These are phyloP conservation scores for Mentha longifolia DNA, from an alignment of 257 asterid species.

Conservation along the genomic window DNA sequence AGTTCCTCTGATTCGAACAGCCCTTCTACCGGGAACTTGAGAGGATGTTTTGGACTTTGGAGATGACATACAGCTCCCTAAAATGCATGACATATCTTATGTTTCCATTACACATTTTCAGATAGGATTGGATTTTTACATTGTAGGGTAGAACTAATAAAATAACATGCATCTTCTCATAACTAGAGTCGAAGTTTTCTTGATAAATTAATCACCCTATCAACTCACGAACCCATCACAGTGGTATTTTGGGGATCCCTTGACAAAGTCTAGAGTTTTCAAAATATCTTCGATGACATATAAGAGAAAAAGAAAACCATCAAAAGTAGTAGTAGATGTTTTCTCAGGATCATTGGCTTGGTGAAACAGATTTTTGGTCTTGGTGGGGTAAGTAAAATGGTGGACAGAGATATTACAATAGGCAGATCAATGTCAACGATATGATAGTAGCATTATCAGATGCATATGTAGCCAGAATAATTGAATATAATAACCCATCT, in stretches of 20 bases:
- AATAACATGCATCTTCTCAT: not conserved
- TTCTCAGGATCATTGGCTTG: not conserved
- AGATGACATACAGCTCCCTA: not conserved
- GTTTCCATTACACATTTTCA: not conserved
- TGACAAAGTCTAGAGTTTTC: not conserved
- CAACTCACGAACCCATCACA: not conserved
- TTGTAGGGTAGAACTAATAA: not conserved
- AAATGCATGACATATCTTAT: not conserved
- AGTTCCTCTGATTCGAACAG: slow-evolving; percentile 39
- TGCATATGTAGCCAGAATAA: not conserved
- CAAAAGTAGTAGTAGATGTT: not conserved
- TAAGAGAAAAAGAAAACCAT: not conserved
- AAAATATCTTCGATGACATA: not conserved
- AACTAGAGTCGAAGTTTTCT: not conserved
- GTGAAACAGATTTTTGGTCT: too few relatives aligned
- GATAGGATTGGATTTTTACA: not conserved
- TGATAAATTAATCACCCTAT: not conserved
- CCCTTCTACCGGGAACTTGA: slow-evolving; percentile 28
- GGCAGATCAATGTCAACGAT: not conserved
- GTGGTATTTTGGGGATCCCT: not conserved
- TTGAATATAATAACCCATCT: not conserved
- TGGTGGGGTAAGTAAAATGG: not conserved
- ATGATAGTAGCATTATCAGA: slow-evolving; percentile 5
- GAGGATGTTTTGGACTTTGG: not conserved
- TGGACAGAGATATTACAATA: not conserved